Base-by-base conservation (phyloP, 2,329 filamentous ascomycete genomes). In the Cryphonectria nitschkei region DNA sequence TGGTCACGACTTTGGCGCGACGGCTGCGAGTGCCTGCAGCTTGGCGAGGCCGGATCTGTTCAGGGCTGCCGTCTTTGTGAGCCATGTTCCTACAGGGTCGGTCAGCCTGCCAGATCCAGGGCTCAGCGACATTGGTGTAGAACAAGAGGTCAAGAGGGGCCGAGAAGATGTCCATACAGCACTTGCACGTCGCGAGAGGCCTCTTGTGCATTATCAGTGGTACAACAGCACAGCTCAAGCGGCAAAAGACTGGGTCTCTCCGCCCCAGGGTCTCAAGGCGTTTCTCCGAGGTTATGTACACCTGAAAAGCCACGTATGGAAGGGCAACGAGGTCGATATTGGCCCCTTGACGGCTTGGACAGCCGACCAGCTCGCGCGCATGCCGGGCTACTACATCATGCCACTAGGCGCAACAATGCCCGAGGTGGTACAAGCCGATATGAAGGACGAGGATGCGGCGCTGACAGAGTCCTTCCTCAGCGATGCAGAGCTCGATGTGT, bases 351-450 rank as follows among this genome's bases (percentile, higher is more conserved):
- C 80, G 16, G 81, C 79, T 2, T 92, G 89, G 89, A 84, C 80
- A 1, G 89, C 89, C 0, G 77, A 81, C 16, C 86, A 89, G 61
- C 77, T 93, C 1, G 83, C 83, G 1, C 82, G 86, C 70, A 85
- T 93, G 83, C 90, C 90, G 0, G 82, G 87, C 67, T 92, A 92
- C 81, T 93, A 93, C 79, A 84, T 92, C 74, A 90, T 93, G 89
- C 86, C 84, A 0, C 78, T 85, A 2, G 76, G 85, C 63, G 80
- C 82, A 11, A 85, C 84, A 1, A 92, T 93, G 87, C 88, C 89
- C 0, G 82, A 87, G 63, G 83, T 84, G 0, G 85, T 93, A 1
- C 81, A 82, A 0, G 74, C 80, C 13, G 84, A 86, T 75, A 91
- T 92, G 89, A 73, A 76, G 1, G 77, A 76, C 26, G 86, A 90